Percentiles rank a stretch among this genome's conserved stretches.
phyloP scores from a whole-genome alignment of 176 grass and related monocot genomes.

The Alopecurus myosuroides region DNA sequence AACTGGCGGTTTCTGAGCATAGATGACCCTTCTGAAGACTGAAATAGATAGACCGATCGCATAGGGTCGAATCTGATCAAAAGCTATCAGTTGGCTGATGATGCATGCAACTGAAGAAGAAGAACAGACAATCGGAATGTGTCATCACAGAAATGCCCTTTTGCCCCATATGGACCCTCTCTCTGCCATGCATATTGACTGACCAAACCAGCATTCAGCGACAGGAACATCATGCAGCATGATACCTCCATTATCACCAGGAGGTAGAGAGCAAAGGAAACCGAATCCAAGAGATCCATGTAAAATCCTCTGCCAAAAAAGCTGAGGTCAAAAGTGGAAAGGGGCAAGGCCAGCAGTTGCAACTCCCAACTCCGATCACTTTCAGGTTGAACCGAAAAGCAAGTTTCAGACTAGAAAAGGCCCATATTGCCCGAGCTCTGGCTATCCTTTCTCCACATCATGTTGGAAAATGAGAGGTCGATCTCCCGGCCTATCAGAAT shows the following conservation, averaged over 20 bases:
- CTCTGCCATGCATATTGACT: slow-evolving; percentile 7
- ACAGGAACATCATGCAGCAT: not conserved
- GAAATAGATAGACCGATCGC: not conserved
- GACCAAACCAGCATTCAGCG: not conserved
- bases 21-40: not conserved
- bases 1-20: too few species aligned
- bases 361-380: slow-evolving; percentile 31
- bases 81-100: slow-evolving; percentile 5
- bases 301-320: slow-evolving; percentile 17
- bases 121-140: slow-evolving; percentile 1
- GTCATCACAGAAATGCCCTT: not conserved
- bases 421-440: not conserved
- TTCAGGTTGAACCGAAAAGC: slow-evolving; percentile 24
- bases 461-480: slow-evolving; percentile 11
- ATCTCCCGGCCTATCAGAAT: slow-evolving; percentile 5
- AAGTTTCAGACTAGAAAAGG: not conserved
- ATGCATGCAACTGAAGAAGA: slow-evolving; percentile 1
- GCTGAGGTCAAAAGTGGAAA: not conserved
- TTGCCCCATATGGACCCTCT: slow-evolving; percentile 7
- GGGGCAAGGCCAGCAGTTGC: slow-evolving; percentile 6
- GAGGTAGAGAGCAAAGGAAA: not conserved
- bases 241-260: not conserved
- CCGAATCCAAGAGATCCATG: not conserved
- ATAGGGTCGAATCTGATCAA: slow-evolving; percentile 5
- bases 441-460: slow-evolving; percentile 2